Conservation (phyloP, 345 rosid species). For the Rhodamnia argentea region DNA sequence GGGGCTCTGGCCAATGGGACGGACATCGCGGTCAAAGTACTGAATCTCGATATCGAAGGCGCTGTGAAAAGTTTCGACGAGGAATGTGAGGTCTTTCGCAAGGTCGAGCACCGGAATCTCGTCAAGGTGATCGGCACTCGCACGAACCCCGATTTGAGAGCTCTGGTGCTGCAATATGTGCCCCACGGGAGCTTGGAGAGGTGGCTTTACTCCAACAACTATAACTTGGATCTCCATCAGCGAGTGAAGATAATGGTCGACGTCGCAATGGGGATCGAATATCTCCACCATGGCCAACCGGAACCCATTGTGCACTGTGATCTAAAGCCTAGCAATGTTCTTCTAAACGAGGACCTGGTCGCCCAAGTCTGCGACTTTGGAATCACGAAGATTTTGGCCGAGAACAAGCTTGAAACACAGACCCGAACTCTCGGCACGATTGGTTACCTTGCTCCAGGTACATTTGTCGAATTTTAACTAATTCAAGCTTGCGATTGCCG, state of each 20-base stretch:
- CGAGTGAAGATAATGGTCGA: background rate
- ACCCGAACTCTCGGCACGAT: background rate
- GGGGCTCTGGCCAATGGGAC: background rate
- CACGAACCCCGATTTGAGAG: background rate
- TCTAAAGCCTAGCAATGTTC: background rate
- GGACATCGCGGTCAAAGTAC: constrained; percentile 1
- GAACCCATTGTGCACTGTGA: background rate
- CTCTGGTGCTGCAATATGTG: constrained; percentile 6
- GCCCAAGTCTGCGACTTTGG: background rate
- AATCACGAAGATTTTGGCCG: background rate
- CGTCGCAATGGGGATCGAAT: background rate
- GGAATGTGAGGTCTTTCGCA: constrained; percentile 2
- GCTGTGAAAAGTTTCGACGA: background rate
- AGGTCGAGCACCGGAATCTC: constrained; percentile 2
- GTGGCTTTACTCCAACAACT: background rate
- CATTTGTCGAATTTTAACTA: background rate
- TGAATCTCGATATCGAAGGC: background rate
- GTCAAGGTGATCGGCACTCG: constrained; percentile 8
- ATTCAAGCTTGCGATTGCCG: background rate
- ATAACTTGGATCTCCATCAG: background rate
- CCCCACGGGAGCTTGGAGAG: constrained; percentile 2
- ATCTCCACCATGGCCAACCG: background rate
- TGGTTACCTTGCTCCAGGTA: background rate
- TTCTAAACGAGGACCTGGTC: background rate
- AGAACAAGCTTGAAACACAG: background rate